Percentiles rank a stretch among this genome's conserved stretches.
Evolutionary conservation across 2,329 filamentous ascomycete genomes (phyloP).

Genomic region (Aspergillus sp.): DNA sequence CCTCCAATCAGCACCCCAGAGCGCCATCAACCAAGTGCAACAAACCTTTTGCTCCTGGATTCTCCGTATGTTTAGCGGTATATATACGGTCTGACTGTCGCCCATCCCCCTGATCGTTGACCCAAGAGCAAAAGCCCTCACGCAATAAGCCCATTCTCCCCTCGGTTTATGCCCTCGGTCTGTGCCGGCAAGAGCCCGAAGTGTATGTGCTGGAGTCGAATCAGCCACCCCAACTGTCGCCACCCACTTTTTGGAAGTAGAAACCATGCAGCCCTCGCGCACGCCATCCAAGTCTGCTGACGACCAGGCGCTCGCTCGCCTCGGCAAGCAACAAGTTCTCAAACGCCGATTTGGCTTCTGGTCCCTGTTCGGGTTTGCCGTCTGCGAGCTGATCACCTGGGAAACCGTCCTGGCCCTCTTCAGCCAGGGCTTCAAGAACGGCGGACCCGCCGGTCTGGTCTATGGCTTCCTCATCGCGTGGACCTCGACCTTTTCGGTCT

Average conservation of each 20-base stretch:
- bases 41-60: not conserved
- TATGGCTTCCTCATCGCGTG: constrained; percentile 47
- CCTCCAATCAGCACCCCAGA: not conserved
- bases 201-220: not conserved
- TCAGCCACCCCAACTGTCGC: not conserved
- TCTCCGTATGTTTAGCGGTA: not conserved
- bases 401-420: constrained; percentile 39
- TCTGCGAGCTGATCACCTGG: constrained; percentile 39
- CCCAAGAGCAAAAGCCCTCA: not conserved
- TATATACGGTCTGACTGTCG: not conserved
- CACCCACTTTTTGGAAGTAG: not conserved
- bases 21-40: not conserved
- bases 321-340: constrained; percentile 39
- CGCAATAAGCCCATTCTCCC: not conserved
- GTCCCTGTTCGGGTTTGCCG: constrained; percentile 37
- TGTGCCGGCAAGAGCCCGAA: not conserved
- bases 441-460: constrained; percentile 40
- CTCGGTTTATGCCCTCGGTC: not conserved
- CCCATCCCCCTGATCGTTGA: not conserved
- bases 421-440: constrained; percentile 34
- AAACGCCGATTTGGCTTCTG: constrained; percentile 36
- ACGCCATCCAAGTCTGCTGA: constrained; percentile 13
- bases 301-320: constrained; percentile 29
- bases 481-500: constrained; percentile 40
- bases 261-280: not conserved